Conservation (phyloP, 768 basidiomycete species). For the Boletus tylopilopsis region DNA sequence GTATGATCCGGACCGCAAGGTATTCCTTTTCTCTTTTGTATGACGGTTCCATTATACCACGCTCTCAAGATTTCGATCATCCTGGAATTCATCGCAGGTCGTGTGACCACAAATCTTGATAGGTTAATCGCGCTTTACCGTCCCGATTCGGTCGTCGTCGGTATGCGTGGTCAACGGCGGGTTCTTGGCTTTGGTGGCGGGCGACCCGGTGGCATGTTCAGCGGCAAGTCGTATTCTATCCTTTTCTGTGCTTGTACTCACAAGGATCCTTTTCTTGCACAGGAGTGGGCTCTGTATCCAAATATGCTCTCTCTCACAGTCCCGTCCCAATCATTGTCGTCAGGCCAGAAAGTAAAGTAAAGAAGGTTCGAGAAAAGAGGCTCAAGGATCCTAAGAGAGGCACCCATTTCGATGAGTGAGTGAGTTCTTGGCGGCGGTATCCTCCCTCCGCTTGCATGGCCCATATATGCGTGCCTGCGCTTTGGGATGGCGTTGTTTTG, state of each 20-base stretch:
- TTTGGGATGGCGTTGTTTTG: no score
- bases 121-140: constrained; percentile 89
- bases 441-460: background rate
- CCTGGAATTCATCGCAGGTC: constrained; percentile 92
- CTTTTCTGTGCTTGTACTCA: background rate
- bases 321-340: constrained; percentile 97
- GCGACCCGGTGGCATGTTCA: constrained; percentile 22
- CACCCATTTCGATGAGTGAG: constrained; percentile 70
- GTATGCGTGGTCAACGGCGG: constrained; percentile 69
- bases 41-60: background rate
- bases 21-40: constrained; percentile 21
- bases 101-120: constrained; percentile 84
- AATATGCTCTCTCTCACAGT: constrained; percentile 84
- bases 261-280: constrained; percentile 36
- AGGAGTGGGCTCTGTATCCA: constrained; percentile 60
- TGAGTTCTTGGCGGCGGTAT: background rate
- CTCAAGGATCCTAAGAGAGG: constrained; percentile 87
- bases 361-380: constrained; percentile 81
- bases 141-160: constrained; percentile 90
- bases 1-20: constrained; percentile 74
- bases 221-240: constrained; percentile 12
- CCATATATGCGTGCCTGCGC: no score
- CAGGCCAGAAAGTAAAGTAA: constrained; percentile 81
- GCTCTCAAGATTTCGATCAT: constrained; percentile 73
- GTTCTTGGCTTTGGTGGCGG: constrained; percentile 42